These are phyloP conservation scores for Ephemerocybe angulata DNA, from an alignment of 768 basidiomycete genomes.

Conservation along the genomic window DNA sequence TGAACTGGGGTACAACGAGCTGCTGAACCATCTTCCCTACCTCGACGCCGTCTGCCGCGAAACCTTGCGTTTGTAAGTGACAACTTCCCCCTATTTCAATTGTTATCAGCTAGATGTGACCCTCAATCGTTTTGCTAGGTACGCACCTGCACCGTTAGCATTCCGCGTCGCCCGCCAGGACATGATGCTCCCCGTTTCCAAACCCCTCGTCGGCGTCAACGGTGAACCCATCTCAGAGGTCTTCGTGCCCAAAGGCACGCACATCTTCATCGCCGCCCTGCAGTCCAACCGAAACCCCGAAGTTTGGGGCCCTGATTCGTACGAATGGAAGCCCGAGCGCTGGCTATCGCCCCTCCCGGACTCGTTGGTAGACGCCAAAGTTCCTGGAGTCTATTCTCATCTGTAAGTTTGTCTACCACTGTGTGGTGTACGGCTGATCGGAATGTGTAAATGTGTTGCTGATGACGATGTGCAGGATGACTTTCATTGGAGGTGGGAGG, in stretches of 20 bases:
- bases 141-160: constrained; percentile 18
- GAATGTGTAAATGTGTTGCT: neutral
- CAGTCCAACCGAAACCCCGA: constrained; percentile 37
- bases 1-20: constrained; percentile 32
- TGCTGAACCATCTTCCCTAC: constrained; percentile 33
- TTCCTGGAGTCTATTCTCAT: constrained; percentile 44
- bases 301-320: constrained; percentile 46
- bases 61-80: constrained; percentile 34
- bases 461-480: constrained; percentile 16
- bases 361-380: constrained; percentile 29
- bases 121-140: constrained; percentile 7
- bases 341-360: constrained; percentile 42
- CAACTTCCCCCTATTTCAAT: neutral
- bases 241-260: constrained; percentile 34
- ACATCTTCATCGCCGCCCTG: constrained; percentile 32
- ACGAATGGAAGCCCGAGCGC: constrained; percentile 51
- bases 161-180: constrained; percentile 21
- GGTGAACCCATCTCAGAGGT: constrained; percentile 35
- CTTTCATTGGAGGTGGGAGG: constrained; percentile 22
- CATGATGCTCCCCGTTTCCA: constrained; percentile 38
- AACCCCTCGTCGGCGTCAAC: constrained; percentile 34
- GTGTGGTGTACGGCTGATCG: too few species aligned
- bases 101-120: neutral
- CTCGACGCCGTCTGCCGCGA: constrained; percentile 39
- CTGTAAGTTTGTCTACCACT: constrained; percentile 31